Conservation (phyloP, 352 stramenopile genomes). For the Pythium pyrilobum region DNA sequence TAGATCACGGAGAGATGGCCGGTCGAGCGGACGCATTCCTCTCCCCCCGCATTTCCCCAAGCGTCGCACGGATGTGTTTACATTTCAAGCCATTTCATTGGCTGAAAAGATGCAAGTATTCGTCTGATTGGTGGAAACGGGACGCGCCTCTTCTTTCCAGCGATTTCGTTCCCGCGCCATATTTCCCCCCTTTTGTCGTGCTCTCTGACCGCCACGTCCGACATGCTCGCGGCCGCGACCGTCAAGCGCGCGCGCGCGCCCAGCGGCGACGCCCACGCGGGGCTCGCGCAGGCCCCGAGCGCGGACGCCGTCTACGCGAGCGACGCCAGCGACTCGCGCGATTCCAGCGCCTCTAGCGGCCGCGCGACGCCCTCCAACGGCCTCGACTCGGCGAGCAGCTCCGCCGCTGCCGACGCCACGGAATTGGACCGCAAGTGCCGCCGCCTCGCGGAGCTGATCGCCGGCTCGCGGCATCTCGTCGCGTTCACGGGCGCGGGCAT, state of each 20-base stretch:
- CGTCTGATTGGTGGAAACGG: no score
- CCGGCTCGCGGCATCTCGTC: slow-evolving; percentile 56
- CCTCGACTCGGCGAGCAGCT: slow-evolving; percentile 1
- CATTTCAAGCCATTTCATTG: no score
- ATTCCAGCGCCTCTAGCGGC: slow-evolving; percentile 24
- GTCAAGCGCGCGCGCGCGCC: slow-evolving; percentile 15
- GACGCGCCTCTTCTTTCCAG: no score
- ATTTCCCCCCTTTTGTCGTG: no score
- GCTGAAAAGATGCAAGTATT: no score
- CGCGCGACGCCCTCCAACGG: slow-evolving; percentile 22
- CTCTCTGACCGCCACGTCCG: background rate
- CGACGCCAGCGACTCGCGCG: background rate
- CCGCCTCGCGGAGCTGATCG: slow-evolving; percentile 56
- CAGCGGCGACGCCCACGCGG: slow-evolving; percentile 11
- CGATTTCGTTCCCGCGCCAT: no score
- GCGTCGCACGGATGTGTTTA: no score
- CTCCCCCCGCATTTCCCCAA: no score
- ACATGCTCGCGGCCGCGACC: background rate
- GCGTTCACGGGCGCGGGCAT: slow-evolving; percentile 80
- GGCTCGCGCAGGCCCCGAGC: background rate
- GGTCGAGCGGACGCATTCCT: no score
- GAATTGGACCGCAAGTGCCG: slow-evolving; percentile 52
- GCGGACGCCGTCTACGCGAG: slow-evolving; percentile 5
- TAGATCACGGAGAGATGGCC: no score
- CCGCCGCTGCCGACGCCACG: slow-evolving; percentile 6